Percentiles rank a stretch among this genome's conserved stretches.
These are phyloP conservation scores for Solanum piurae DNA, from an alignment of 257 asterid species.

Conservation along the genomic window DNA sequence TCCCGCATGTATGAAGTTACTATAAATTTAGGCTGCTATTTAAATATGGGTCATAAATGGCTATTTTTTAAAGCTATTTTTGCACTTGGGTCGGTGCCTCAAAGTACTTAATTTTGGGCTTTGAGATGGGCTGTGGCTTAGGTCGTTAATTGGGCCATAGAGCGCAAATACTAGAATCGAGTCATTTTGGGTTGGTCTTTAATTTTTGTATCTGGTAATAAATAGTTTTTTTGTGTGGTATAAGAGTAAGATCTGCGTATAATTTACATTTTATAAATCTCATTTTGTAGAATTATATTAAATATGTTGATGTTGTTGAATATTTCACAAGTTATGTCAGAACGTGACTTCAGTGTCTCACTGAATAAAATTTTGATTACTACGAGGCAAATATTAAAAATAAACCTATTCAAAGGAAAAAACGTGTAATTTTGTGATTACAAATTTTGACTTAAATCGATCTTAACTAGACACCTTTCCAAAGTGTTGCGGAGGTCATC, in stretches of 20 bases:
- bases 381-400: no score
- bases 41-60: neutral
- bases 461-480: neutral
- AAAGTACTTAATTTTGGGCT: neutral
- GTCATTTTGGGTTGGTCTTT: neutral
- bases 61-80: neutral
- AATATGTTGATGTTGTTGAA: neutral
- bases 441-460: no score
- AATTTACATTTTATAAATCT: no score
- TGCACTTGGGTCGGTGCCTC: neutral
- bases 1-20: neutral
- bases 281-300: no score
- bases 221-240: no score
- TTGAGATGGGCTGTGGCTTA: neutral
- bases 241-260: no score
- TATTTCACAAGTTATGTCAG: no score
- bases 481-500: neutral
- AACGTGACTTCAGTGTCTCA: no score
- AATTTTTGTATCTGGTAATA: no score
- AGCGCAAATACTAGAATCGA: neutral
- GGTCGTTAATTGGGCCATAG: neutral
- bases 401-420: neutral
- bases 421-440: neutral
- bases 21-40: neutral
- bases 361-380: no score